A percentile compares a stretch with the other conserved stretches of the same genome.
These are phyloP conservation scores for Aureobasidium sp. DNA, from an alignment of 2,329 filamentous ascomycete species.

Conservation along the genomic window DNA sequence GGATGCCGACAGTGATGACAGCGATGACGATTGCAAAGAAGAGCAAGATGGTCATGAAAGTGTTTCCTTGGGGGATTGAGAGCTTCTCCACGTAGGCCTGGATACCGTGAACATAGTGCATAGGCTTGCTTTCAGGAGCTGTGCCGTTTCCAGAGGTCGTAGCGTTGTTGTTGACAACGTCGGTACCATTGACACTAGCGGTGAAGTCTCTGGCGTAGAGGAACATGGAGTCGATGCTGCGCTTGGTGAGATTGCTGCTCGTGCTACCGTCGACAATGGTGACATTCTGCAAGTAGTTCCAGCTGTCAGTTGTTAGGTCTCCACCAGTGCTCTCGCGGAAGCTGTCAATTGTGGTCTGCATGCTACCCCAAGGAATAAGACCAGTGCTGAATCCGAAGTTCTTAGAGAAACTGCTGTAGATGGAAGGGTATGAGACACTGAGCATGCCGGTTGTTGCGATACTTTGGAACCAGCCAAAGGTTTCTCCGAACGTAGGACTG, in stretches of 20 bases:
- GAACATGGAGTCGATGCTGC: conserved; percentile 5
- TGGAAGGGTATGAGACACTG: conserved; percentile 74
- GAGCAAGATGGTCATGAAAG: conserved; percentile 91
- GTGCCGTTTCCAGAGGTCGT: conserved; percentile 15
- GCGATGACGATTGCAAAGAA: conserved; percentile 82
- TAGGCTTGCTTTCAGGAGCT: conserved; percentile 31
- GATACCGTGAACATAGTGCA: conserved; percentile 62
- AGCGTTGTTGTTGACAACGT: conserved; percentile 10
- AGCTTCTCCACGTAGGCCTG: conserved; percentile 77
- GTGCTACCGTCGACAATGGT: conserved; percentile 52
- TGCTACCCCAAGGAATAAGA: conserved; percentile 66
- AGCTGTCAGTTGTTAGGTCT: conserved; percentile 73
- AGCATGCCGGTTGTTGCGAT: conserved; percentile 97
- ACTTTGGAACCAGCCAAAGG: conserved; percentile 83
- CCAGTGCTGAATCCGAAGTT: conserved; percentile 93
- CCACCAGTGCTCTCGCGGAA: conserved; percentile 78
- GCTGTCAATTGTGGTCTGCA: conserved; percentile 75
- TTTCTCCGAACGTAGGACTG: conserved; percentile 78
- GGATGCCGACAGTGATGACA: conserved; percentile 72
- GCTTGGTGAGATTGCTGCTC: conserved; percentile 12
- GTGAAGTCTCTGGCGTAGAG: conserved; percentile 25
- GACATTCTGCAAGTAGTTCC: conserved; percentile 63
- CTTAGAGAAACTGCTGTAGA: conserved; percentile 82
- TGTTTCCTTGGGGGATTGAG: conserved; percentile 80
- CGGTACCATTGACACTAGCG: conserved; percentile 34